Evolutionary conservation across 2,329 filamentous ascomycete genomes (phyloP), one percentile per base, ranked within the genome.

Genomic region (Scortechinia acanthostroma): DNA sequence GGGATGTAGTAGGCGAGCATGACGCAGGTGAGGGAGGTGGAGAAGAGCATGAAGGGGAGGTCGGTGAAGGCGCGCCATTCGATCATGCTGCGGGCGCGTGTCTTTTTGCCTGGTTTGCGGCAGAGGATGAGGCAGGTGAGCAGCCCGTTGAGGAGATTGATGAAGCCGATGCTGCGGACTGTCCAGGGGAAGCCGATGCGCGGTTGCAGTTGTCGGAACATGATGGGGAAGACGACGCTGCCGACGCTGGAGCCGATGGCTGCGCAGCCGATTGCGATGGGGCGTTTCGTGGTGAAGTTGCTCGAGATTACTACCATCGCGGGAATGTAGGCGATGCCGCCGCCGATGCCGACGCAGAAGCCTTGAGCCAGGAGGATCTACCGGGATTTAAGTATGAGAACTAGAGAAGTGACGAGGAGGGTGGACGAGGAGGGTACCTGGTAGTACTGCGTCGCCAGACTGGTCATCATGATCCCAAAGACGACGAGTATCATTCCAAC

Each of bases 111-210:
- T 3, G 52, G 49, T n/a, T n/a, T n/a, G n/a, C n/a, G n/a, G n/a
- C n/a, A n/a, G n/a, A n/a, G n/a, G 4, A 67, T 42, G 1, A 66
- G 64, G 4, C 71, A 46, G n/a, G 55, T 46, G 33, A 64, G 57
- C 19, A 68, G 55, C 1, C 44, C 66, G n/a, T n/a, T n/a, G n/a
- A n/a, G n/a, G 13, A 70, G 59, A 15, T 74, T 56, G 45, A 72
- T 56, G 47, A 76, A 71, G 1, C 63, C 73, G 46, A 75, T 66
- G 13, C 65, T 58, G 1, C 73, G 61, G 2, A 71, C 61, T 0
- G 76, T 69, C 77, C 77, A 81, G 14, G 64, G 62, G 47, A 79
- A 80, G 1, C 77, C 76, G 14, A 79, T 54, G 16, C 55, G 54
- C 15, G 62, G 60, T 50, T 73, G 65, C 3, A 75, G 60, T 50